Evolutionary conservation across 495 filamentous ascomycete genomes (phyloP), one percentile per base, ranked within the genome.

Genomic region (Neurospora sp.): DNA sequence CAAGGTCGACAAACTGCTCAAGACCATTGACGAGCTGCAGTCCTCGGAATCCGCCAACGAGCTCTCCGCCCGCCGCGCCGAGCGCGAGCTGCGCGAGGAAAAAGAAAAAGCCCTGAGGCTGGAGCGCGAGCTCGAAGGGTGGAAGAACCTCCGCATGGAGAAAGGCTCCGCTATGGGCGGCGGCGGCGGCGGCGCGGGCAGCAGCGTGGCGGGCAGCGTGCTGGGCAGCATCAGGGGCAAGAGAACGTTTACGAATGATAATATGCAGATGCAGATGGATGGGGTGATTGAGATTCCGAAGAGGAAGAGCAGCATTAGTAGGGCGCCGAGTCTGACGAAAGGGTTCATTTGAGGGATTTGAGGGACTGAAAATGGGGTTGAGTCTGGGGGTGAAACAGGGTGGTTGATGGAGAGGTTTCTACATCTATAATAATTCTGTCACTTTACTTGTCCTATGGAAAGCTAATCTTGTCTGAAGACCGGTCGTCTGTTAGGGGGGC

Each of bases 1-100:
- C 79, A 96, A 94, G 83, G 88, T 93, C 73, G 93, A 94, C 72
- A 93, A 93, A 72, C 88, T 98, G 3, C 91, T 99, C 48, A 86
- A 89, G 75, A 93, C 92, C 9, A 96, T 99, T 75, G 94, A 98
- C 77, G 96, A 98, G 78, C 90, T 99, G 39, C 94, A 99, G 80
- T 87, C 92, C 38, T 90, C 88, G 39, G 94, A 98, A 76, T 91
- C 90, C 31, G 87, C 90, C n/a, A 89, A 89, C 27, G 92, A 97
- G 80, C 85, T 99, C 14, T 83, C 89, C 39, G 90, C 92, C 12
- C 90, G 94, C 44, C 88, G 96, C 10, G 93, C 93, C 3, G 95
- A 99, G 80, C 88, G 96, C 23, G 96, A 98, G 76, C 84, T 97
- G 20, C 87, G 93, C 23, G 93, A 98, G 79, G 96, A 98, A 83